Evolutionary conservation across 2,329 filamentous ascomycete species (phyloP), one percentile per base, ranked within the genome.

Genomic region (Ophiostoma sp.): DNA sequence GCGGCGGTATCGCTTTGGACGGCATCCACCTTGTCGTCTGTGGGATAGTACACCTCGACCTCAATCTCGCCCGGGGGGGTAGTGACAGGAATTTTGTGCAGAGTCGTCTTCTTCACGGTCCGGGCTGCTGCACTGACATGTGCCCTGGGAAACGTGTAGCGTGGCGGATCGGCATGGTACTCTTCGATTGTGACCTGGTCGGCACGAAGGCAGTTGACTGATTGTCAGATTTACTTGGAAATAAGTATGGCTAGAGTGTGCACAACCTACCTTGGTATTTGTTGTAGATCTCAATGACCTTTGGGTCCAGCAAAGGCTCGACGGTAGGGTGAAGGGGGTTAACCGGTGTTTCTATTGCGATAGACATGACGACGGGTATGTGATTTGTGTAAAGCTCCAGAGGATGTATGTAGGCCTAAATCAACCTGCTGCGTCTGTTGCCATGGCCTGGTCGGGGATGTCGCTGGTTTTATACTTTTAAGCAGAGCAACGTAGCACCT

Each of bases 201-300:
- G 1, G 72, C 72, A 2, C 72, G 72, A 13, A 73, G 68, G 10
- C 72, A 69, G 36, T 41, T 10, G 17, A 67, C 72, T 73, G 35
- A 39, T 5, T n/a, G 67, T 70, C 35, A 70, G 65, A 33, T 17
- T 64, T 13, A 1, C 27, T 35, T n/a, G 20, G 1, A 15, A 48
- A n/a, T 7, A 8, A 48, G 3, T n/a, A 6, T n/a, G 5, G n/a
- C 44, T 48, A 20, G 44, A 6, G 17, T 48, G 3, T 35, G 17
- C 1, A 64, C 7, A 4, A 48, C 71, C 15, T 33, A 70, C 72
- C 62, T 27, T 73, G 72, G 39, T 73, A 68, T 31, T 69, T 62
- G 64, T 70, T 72, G 69, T 73, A 73, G n/a, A 73, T 69, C 6
- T 36, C 65, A 35, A 72, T 69, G 67, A 69, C 68, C 48, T 70